Evolutionary conservation across 2,329 filamentous ascomycete genomes (phyloP), one percentile per base, ranked within the genome.

Genomic region (Trichocomaceae sp.): DNA sequence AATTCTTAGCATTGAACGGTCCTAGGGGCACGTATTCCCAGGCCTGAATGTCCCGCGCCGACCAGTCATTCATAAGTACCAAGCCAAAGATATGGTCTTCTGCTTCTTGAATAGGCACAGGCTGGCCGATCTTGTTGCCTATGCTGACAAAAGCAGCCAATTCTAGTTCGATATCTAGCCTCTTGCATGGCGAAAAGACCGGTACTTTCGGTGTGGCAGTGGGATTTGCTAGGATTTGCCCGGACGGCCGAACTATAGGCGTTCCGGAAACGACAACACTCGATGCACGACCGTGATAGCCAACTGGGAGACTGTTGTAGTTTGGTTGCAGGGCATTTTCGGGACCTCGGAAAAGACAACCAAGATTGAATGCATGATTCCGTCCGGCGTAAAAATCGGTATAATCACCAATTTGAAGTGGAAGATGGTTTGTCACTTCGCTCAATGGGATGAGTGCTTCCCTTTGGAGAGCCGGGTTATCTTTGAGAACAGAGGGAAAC

Each of bases 31-130:
- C 79, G 61, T 91, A 91, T 70, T 95, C 89, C 87, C 87, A 93
- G 0, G 81, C 80, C 67, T 95, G 89, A 49, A 93, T 85, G 62
- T 93, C 88, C 59, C 88, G 77, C 4, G 88, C 88, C 53, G 85
- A 89, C 89, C 89, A 95, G 70, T 95, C 89, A 62, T 95, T 95
- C 77, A 95, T 81, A 55, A 95, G 72, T 0, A 93, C 88, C 23
- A 89, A 78, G 13, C 89, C 89, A 64, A 93, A 93, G 26, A 95
- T 78, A 63, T 84, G 78, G 17, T 88, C 80, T 52, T 85, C 83
- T 0, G 88, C 88, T 45, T 85, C 73, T 2, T 75, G 72, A 20
- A 91, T 79, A 0, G 76, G 70, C 19, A 93, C 77, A 0, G 83
- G 79, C 52, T 79, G 73, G 6, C 88, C 87, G 64, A 89, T 75